These are phyloP conservation scores for Leishmania tropica DNA, from an alignment of 208 protist genomes.

Conservation along the genomic window DNA sequence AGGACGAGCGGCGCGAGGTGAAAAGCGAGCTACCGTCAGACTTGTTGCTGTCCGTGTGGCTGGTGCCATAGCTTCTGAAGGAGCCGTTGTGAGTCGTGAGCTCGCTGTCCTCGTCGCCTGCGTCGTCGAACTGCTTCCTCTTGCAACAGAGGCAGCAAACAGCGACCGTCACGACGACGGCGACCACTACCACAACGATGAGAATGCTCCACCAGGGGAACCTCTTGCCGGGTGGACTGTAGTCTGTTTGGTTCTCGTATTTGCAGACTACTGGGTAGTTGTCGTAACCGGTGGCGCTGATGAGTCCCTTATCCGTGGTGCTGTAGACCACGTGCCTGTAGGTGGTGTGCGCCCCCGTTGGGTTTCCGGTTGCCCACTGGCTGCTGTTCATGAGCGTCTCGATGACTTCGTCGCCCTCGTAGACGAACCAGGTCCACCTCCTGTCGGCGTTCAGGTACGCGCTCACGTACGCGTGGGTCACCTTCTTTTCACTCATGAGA, in stretches of 20 bases:
- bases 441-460: conserved; percentile 2
- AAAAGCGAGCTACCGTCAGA: not conserved
- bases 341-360: not conserved
- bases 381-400: not conserved
- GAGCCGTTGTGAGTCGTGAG: conserved; percentile 13
- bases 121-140: conserved; percentile 3
- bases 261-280: conserved; percentile 3
- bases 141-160: conserved; percentile 17
- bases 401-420: not conserved
- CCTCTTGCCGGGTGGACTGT: not conserved
- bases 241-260: not conserved
- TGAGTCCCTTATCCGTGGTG: conserved; percentile 4
- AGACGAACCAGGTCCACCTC: conserved; percentile 7
- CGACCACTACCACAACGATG: conserved; percentile 17
- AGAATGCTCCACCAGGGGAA: conserved; percentile 24
- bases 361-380: conserved; percentile 15
- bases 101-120: conserved; percentile 8
- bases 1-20: conserved; percentile 6
- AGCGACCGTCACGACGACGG: not conserved
- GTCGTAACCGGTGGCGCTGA: conserved; percentile 3
- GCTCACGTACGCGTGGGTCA: conserved; percentile 18
- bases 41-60: not conserved
- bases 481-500: not conserved
- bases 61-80: not conserved
- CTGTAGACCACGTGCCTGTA: conserved; percentile 20